A percentile compares a stretch with the other conserved stretches of the same genome.
Conservation (phyloP, 2,329 filamentous ascomycete species). For the Bertia moriformis region DNA sequence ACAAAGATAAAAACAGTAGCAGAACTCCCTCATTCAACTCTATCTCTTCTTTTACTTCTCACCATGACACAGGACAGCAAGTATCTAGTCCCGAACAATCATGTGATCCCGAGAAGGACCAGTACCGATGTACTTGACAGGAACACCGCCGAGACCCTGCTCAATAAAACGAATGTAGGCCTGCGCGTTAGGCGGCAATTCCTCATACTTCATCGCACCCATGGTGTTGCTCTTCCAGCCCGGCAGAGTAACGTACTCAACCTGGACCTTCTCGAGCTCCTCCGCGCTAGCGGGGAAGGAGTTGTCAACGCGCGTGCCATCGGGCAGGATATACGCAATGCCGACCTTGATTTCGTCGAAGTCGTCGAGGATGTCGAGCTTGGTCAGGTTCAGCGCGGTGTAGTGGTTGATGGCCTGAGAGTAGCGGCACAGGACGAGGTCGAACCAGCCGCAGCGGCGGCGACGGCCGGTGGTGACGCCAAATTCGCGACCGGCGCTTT, state of each 20-base stretch:
- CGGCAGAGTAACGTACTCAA: conserved; percentile 41
- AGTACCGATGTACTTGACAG: conserved; percentile 48
- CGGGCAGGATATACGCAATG: conserved; percentile 32
- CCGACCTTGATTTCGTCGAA: conserved; percentile 50
- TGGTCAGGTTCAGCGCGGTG: conserved; percentile 44
- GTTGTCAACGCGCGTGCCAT: conserved; percentile 28
- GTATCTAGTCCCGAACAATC: conserved; percentile 27
- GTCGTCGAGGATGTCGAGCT: conserved; percentile 48
- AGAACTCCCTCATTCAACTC: no score
- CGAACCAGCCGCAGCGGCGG: conserved; percentile 50
- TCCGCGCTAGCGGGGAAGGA: conserved; percentile 43
- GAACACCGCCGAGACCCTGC: conserved; percentile 33
- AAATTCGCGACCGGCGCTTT: conserved; percentile 37
- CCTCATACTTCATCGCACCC: conserved; percentile 36
- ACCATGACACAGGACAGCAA: no score
- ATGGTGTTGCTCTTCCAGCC: conserved; percentile 49
- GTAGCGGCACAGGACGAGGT: conserved; percentile 49
- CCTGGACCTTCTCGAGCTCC: conserved; percentile 33
- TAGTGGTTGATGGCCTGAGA: conserved; percentile 38
- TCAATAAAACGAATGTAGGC: conserved; percentile 50
- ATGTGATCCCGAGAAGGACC: conserved; percentile 46
- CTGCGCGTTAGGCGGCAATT: conserved; percentile 39
- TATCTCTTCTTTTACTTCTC: no score
- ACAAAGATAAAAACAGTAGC: no score
- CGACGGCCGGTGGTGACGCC: conserved; percentile 45